A percentile compares a stretch with the other conserved stretches of the same genome.
phyloP scores from a whole-genome alignment of 2,329 filamentous ascomycete species.

The Ophiostoma sp. region DNA sequence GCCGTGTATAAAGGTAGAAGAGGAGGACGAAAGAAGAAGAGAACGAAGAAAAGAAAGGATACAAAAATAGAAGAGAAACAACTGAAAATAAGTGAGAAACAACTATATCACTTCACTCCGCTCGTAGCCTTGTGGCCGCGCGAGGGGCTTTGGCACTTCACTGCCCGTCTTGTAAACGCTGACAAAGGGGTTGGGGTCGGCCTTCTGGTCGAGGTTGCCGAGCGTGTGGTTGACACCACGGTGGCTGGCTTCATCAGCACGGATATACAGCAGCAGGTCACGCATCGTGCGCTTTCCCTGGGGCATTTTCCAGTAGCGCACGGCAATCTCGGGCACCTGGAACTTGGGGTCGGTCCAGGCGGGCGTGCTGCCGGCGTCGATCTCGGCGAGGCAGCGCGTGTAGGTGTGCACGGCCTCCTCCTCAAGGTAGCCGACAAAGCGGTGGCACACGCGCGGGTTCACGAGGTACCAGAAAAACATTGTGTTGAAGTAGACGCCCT shows the following conservation, averaged over 20 bases:
- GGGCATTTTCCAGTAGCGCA: slow-evolving; percentile 92
- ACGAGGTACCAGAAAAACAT: slow-evolving; percentile 86
- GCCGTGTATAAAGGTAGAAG: background rate
- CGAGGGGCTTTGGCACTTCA: slow-evolving; percentile 60
- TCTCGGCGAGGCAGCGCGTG: slow-evolving; percentile 77
- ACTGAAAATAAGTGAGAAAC: background rate
- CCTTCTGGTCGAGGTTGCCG: slow-evolving; percentile 75
- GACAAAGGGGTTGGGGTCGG: slow-evolving; percentile 89
- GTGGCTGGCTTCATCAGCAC: slow-evolving; percentile 72
- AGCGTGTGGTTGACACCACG: slow-evolving; percentile 95
- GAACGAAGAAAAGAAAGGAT: background rate
- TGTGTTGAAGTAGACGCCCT: slow-evolving; percentile 94
- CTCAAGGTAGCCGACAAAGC: slow-evolving; percentile 94
- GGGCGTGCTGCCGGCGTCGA: slow-evolving; percentile 77
- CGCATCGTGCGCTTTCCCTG: slow-evolving; percentile 75
- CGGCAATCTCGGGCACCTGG: slow-evolving; percentile 76
- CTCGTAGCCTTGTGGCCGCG: slow-evolving; percentile 72
- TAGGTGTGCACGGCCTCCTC: slow-evolving; percentile 97
- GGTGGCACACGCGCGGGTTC: slow-evolving; percentile 80
- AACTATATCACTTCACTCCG: slow-evolving; percentile 63
- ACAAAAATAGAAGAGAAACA: background rate
- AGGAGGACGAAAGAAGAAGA: background rate
- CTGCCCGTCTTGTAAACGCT: slow-evolving; percentile 68
- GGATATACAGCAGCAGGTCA: slow-evolving; percentile 80
- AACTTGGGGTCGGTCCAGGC: slow-evolving; percentile 69